Base-by-base conservation (phyloP, 2,329 filamentous ascomycete genomes). In the Truncatella angustata region DNA sequence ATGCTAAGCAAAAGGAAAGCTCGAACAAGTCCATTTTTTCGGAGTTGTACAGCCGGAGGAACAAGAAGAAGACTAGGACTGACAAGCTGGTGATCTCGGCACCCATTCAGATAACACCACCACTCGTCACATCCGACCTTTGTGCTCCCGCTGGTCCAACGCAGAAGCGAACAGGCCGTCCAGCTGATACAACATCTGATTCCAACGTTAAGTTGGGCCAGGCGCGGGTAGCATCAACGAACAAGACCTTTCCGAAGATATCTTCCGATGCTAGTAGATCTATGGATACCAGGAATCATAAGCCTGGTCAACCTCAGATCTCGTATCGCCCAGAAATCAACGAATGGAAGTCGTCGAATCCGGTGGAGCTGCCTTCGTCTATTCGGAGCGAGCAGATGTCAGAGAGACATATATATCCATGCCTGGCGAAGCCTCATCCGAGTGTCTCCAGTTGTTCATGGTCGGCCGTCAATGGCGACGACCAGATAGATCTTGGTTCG, bases 301-400 rank as follows among this genome's bases (percentile, higher is more conserved):
- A 32, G 28, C 28, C 7, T 14, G 28, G 7, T 14, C 28, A 32
- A 32, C 28, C 28, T 32, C 28, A 32, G 28, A 32, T 32, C 28
- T 32, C 28, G 14, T 14, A 14, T 32, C 7, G 28, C 7, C 28
- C 28, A 9, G n/a, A 9, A n/a, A n/a, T 34, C 18, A 20, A 16
- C 16, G 44, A 47, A 28, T 49, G 45, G 45, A 49, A 49, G 18
- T 21, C 32, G 9, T 49, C 45, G 14, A 36, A 49, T 26, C 45
- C 45, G 10, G 32, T 39, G 32, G 9, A 5, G 6, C 32, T n/a
- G 21, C 24, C 40, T 7, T 16, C 20, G 14, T n/a, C 40, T 28
- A 11, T 14, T n/a, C 23, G n/a, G 20, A 23, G 16, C n/a, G 23
- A n/a, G 20, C 21, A 11, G 14, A n/a, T 7, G 5, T 4, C 14